phyloP scores from a whole-genome alignment of 306 rosid species.

The Trifolium fragiferum region DNA sequence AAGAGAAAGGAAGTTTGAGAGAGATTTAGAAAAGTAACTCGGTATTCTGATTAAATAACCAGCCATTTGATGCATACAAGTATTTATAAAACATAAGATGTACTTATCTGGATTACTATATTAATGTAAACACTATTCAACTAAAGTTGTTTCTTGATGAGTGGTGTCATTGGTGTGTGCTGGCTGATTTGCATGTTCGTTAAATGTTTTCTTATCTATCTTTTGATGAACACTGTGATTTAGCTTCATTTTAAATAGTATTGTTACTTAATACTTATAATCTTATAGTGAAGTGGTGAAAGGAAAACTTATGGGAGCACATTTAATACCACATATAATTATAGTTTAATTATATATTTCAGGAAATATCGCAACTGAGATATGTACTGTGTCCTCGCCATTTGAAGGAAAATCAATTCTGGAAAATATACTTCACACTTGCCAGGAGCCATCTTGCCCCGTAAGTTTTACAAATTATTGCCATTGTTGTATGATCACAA shows the following conservation, averaged over 20 bases:
- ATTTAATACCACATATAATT: conserved; percentile 21
- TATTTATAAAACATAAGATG: not conserved
- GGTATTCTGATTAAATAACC: not conserved
- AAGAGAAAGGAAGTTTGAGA: not conserved
- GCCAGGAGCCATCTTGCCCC: conserved; percentile 68
- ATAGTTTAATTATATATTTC: conserved; percentile 39
- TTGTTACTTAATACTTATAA: conserved; percentile 3
- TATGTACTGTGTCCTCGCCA: conserved; percentile 83
- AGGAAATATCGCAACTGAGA: conserved; percentile 86
- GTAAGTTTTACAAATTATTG: conserved; percentile 59
- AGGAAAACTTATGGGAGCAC: not conserved
- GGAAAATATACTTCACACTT: conserved; percentile 84
- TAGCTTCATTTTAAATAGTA: conserved; percentile 6
- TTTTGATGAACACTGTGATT: conserved; percentile 1
- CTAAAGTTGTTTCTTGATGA: not conserved
- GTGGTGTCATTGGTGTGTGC: not conserved
- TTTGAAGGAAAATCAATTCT: conserved; percentile 85
- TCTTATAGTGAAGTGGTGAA: not conserved
- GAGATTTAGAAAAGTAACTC: not conserved
- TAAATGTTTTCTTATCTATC: not conserved
- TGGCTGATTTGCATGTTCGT: not conserved
- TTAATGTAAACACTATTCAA: not conserved
- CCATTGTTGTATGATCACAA: conserved; percentile 16
- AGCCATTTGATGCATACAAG: not conserved
- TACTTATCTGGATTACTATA: not conserved